phyloP scores from a whole-genome alignment of 139 green algal species.

The Marvania coccoides region DNA sequence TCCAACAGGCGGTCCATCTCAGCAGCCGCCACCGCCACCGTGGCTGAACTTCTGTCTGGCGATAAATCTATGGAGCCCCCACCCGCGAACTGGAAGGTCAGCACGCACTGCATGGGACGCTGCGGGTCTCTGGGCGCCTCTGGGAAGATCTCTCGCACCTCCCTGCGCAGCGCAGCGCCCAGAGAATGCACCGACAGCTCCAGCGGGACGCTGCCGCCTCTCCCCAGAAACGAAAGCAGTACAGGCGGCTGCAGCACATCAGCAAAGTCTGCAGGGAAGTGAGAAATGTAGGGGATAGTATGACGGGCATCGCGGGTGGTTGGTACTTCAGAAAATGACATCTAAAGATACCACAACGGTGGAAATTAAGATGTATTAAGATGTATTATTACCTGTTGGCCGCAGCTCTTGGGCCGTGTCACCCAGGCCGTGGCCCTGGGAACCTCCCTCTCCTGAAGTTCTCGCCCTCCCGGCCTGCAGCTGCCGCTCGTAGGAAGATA shows the following conservation, averaged over 20 bases:
- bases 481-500: too few species aligned
- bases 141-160: slow-evolving; percentile 24
- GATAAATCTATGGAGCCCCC: slow-evolving; percentile 11
- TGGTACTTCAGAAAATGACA: too few species aligned
- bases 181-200: slow-evolving; percentile 31
- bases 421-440: too few species aligned
- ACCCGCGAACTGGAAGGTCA: slow-evolving; percentile 31
- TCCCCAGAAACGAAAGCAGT: too few species aligned
- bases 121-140: not conserved
- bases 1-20: slow-evolving; percentile 50
- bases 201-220: not conserved
- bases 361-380: too few species aligned
- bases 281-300: too few species aligned
- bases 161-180: slow-evolving; percentile 2
- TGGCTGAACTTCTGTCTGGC: not conserved
- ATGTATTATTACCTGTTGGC: too few species aligned
- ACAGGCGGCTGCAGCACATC: not conserved
- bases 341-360: too few species aligned
- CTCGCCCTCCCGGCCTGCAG: too few species aligned
- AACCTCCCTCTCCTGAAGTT: too few species aligned
- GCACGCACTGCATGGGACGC: not conserved
- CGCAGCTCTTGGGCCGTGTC: not conserved
- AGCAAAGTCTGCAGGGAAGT: not conserved
- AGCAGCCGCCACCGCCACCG: not conserved
- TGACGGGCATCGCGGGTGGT: too few species aligned